A percentile compares a stretch with the other conserved stretches of the same genome.
Conservation (phyloP, 2,329 filamentous ascomycete genomes). For the Trichoderma cornu-damae region DNA sequence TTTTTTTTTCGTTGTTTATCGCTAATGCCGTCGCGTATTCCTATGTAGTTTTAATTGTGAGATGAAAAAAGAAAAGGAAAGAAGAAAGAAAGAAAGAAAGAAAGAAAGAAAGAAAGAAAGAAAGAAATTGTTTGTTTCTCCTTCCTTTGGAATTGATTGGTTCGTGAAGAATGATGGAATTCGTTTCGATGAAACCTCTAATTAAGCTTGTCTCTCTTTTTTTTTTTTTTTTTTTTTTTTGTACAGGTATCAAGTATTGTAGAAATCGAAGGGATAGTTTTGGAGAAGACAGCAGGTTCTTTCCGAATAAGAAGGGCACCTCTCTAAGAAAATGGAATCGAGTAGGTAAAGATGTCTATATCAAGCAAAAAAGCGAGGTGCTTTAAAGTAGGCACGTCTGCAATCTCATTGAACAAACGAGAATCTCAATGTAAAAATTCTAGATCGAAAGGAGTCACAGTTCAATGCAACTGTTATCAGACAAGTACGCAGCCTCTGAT, state of each 20-base stretch:
- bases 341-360: neutral
- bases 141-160: neutral
- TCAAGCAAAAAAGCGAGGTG: neutral
- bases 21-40: neutral
- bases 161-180: neutral
- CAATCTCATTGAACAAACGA: constrained; percentile 2
- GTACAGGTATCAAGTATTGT: neutral
- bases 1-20: neutral
- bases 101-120: neutral
- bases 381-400: constrained; percentile 8
- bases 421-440: neutral
- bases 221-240: neutral
- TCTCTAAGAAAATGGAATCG: neutral
- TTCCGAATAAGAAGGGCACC: neutral
- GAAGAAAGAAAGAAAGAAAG: neutral
- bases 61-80: no score
- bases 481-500: neutral
- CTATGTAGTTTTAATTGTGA: neutral
- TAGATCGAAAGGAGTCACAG: neutral
- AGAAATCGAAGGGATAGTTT: neutral
- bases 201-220: neutral
- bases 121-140: neutral
- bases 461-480: neutral
- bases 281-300: neutral
- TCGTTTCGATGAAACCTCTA: neutral